Base-by-base conservation (phyloP, 1,139 yeast genomes). In the Saccharomyces hybrid region DNA sequence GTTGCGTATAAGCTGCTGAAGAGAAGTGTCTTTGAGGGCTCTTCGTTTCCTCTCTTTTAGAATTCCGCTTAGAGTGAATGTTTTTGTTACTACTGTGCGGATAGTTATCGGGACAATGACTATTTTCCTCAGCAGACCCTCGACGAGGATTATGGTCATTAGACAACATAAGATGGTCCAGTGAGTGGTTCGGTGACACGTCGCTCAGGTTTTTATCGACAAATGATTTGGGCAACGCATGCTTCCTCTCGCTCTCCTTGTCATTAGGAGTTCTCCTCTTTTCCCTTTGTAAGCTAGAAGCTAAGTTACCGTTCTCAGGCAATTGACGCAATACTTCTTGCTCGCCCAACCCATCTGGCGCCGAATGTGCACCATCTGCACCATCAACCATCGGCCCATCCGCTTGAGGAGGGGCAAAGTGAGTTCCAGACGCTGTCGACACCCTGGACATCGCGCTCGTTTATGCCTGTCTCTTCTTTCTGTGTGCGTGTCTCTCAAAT, bases 1-100 rank as follows among this genome's bases (percentile, higher is more conserved):
- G 42, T 9, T 38, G 42, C 13, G 42, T 38, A n/a, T 38, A 16
- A 16, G 25, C 25, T 34, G 54, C 47, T 49, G 56, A 28, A 55
- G 59, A 44, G 50, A 52, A 9, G 20, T 26, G 11, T 42, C 28
- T 2, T 54, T 51, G 48, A 56, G 54, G 42, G 61, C 57, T 48
- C 31, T 54, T 50, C 57, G 23, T 5, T 11, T 38, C 42, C 42
- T 38, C 42, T 5, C 42, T 38, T 31, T 38, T 46, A 16, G 23
- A 38, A 16, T 38, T 38, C n/a, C 42, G 42, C 7, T 34, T 34
- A 9, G 42, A 34, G 8, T 16, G 42, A 38, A 38, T 13, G 9
- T 38, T 38, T 9, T 38, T 38, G 42, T 38, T 38, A 11, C 42
- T 38, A 11, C 42, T 16, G 13, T 38, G 42, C n/a, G 9, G 25